Conservation (phyloP, 306 rosid genomes). For the Vigna reflexopilosa region DNA sequence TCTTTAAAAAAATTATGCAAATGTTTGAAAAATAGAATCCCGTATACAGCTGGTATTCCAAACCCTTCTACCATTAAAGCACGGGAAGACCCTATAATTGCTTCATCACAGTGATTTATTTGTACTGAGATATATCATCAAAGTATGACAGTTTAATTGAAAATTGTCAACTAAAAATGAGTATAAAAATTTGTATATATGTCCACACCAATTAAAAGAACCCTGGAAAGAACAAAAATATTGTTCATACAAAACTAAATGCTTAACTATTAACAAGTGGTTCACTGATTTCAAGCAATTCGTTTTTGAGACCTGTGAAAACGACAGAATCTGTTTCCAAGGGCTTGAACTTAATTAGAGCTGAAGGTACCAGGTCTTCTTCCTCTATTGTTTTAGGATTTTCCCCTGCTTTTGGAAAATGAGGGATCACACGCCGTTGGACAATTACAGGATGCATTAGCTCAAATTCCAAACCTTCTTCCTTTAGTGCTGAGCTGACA, state of each 20-base stretch:
- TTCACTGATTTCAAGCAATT: constrained; percentile 85
- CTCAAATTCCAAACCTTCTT: constrained; percentile 77
- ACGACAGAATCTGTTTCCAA: constrained; percentile 86
- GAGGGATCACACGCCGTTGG: constrained; percentile 75
- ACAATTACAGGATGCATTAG: constrained; percentile 76
- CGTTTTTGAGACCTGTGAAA: constrained; percentile 83
- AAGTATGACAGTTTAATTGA: constrained; percentile 11
- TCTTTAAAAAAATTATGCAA: too few relatives aligned
- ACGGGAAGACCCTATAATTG: not conserved
- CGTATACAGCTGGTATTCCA: too few relatives aligned
- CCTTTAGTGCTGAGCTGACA: constrained; percentile 76
- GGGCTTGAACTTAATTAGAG: constrained; percentile 89
- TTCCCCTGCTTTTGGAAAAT: constrained; percentile 62
- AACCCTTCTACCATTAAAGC: not conserved
- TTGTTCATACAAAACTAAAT: constrained; percentile 44
- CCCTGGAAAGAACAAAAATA: not conserved
- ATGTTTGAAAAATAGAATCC: too few relatives aligned
- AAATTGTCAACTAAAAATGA: constrained; percentile 34
- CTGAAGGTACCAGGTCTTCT: constrained; percentile 90
- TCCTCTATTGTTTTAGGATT: constrained; percentile 70
- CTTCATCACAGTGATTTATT: constrained; percentile 30
- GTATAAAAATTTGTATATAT: constrained; percentile 17
- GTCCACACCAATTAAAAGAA: constrained; percentile 29
- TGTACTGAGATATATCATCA: constrained; percentile 17
- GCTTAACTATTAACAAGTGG: constrained; percentile 69